Evolutionary conservation across 768 basidiomycete species (phyloP).

Genomic region (Lactifluus piperatus): DNA sequence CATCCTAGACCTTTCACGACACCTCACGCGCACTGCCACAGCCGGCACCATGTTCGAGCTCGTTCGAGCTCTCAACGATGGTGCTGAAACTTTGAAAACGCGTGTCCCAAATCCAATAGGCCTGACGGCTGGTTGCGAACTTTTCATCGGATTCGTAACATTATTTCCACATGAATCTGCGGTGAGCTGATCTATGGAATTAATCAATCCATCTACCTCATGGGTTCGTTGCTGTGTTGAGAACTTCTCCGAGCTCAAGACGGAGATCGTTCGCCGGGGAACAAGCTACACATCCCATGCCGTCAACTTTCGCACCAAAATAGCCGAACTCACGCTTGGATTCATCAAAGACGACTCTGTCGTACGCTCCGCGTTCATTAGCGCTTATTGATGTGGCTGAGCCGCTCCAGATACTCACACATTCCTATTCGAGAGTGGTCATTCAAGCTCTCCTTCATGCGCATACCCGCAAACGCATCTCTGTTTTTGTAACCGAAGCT

Average conservation of each 20-base stretch:
- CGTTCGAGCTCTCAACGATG: slow-evolving; percentile 71
- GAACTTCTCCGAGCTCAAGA: slow-evolving; percentile 82
- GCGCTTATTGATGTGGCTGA: slow-evolving; percentile 15
- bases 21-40: slow-evolving; percentile 26
- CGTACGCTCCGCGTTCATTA: slow-evolving; percentile 32
- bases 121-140: slow-evolving; percentile 80
- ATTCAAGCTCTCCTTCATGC: slow-evolving; percentile 87
- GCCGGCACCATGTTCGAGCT: slow-evolving; percentile 94
- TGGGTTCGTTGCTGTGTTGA: slow-evolving; percentile 25
- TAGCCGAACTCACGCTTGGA: slow-evolving; percentile 78
- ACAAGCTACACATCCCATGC: slow-evolving; percentile 70
- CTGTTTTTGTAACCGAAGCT: slow-evolving; percentile 96
- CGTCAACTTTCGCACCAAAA: slow-evolving; percentile 79
- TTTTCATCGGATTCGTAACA: slow-evolving; percentile 87
- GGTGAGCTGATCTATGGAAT: slow-evolving; percentile 36
- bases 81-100: slow-evolving; percentile 52
- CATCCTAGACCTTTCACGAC: neutral
- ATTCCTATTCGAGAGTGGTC: slow-evolving; percentile 94
- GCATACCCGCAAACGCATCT: slow-evolving; percentile 86
- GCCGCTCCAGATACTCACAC: slow-evolving; percentile 75
- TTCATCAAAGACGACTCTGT: slow-evolving; percentile 96
- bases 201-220: slow-evolving; percentile 14
- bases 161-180: slow-evolving; percentile 73
- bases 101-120: slow-evolving; percentile 73
- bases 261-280: slow-evolving; percentile 74